Base-by-base conservation (phyloP, 2,329 filamentous ascomycete species). In the Aspergillus tubingensis region DNA sequence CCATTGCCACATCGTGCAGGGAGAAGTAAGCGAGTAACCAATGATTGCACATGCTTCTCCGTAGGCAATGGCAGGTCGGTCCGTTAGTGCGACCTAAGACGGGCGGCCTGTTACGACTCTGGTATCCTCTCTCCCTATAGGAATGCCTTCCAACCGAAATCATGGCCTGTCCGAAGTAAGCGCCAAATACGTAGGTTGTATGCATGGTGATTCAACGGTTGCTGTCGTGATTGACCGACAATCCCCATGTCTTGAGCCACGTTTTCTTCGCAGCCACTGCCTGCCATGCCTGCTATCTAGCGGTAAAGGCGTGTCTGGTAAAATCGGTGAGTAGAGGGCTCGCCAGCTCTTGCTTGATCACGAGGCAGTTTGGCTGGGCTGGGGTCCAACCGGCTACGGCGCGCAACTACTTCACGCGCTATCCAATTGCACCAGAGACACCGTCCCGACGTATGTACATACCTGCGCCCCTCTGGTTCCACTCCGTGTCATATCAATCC, bases 211-310 rank as follows among this genome's bases (percentile, higher is more conserved):
- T 27, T 44, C 44, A 48, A 39, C 58, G 30, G 44, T 44, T 55
- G 54, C 27, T 57, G 32, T 57, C 30, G 43, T 55, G 53, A 47
- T 61, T 57, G 62, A 59, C 52, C 41, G 50, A 60, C 53, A 51
- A 54, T 58, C 30, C 17, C 59, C 54, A 58, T 63, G 59, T 60
- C 59, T 55, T 57, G 54, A 27, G 51, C 61, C 63, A 63, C 58
- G 61, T 63, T 61, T 49, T 56, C 32, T 5, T 19, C 27, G 10
- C 17, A 21, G 19, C 39, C 47, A 50, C 8, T 19, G 19, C 25
- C 27, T 43, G 23, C 15, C 8, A 30, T 21, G 21, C 21, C 13
- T n/a, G 17, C 52, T 27, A 54, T 43, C 23, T 44, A 38, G 38
- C 52, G 52, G 52, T 44, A 54, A 54, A 25, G 21, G 41, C 41